A percentile compares a stretch with the other conserved stretches of the same genome.
Conservation (phyloP, 305 asterid genomes). For the Fraxinus nigra region DNA sequence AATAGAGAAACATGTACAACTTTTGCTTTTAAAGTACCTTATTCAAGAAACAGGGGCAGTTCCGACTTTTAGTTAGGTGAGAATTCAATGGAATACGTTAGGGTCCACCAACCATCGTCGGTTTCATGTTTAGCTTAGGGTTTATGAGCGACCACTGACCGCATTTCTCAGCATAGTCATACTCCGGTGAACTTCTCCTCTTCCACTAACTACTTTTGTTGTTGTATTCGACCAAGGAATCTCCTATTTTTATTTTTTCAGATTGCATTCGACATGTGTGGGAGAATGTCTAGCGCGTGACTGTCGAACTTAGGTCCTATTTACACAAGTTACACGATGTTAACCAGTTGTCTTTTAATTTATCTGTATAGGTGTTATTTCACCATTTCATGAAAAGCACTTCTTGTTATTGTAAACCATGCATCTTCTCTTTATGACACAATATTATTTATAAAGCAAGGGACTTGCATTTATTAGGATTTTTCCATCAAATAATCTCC, state of each 20-base stretch:
- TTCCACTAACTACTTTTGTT: not conserved
- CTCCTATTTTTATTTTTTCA: not conserved
- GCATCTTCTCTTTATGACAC: not conserved
- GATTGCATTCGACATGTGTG: not conserved
- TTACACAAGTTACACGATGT: not conserved
- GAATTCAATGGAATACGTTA: not conserved
- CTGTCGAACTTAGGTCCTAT: not conserved
- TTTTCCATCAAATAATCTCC: not conserved
- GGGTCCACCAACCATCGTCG: not conserved
- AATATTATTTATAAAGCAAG: not conserved
- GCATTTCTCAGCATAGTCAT: not conserved
- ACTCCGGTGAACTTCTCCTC: not conserved
- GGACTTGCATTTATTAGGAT: constrained; percentile 13
- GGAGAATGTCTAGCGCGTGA: not conserved
- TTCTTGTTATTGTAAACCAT: not conserved
- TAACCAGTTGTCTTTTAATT: not conserved
- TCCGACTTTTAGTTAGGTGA: not conserved
- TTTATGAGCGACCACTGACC: not conserved
- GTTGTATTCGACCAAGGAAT: not conserved
- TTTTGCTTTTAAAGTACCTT: not conserved
- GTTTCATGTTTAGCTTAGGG: not conserved
- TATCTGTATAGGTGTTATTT: not conserved
- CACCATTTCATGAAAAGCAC: not conserved
- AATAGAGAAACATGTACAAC: not conserved
- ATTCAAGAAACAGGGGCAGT: not conserved